These are phyloP conservation scores for Candida pini DNA, from an alignment of 805 yeast genomes.

Conservation along the genomic window DNA sequence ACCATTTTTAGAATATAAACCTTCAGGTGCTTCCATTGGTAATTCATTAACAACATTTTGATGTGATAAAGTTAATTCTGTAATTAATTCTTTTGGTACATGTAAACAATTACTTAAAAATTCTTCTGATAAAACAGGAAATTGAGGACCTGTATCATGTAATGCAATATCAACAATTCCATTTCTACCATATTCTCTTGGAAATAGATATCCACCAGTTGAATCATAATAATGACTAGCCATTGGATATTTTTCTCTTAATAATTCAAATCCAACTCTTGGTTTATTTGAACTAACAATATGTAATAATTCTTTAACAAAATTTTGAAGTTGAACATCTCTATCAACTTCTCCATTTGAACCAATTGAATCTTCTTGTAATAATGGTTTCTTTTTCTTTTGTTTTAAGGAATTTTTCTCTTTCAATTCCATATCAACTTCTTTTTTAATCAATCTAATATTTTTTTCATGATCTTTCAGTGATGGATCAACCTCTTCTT, in stretches of 20 bases:
- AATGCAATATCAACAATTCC: constrained; percentile 26
- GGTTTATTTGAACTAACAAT: constrained; percentile 20
- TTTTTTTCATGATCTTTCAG: constrained; percentile 10
- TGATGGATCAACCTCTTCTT: constrained; percentile 2
- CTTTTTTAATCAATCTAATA: constrained; percentile 1
- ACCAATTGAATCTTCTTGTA: not conserved
- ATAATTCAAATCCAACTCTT: constrained; percentile 18
- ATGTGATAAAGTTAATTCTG: constrained; percentile 44
- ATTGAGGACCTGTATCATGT: constrained; percentile 22
- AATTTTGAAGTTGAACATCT: constrained; percentile 15
- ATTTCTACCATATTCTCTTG: constrained; percentile 24
- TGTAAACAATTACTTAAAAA: constrained; percentile 46
- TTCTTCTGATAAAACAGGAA: constrained; percentile 44
- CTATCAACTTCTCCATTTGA: constrained; percentile 14
- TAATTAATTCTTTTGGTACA: constrained; percentile 38
- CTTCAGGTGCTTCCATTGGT: constrained; percentile 31
- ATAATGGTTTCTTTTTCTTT: not conserved
- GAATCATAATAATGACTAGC: not conserved
- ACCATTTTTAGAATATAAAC: constrained; percentile 47
- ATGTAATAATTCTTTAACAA: constrained; percentile 16
- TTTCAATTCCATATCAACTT: constrained; percentile 1
- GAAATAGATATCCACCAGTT: constrained; percentile 6
- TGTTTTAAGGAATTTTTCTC: constrained; percentile 3
- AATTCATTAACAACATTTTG: constrained; percentile 36
- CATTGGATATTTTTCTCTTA: constrained; percentile 1